These are phyloP conservation scores for Xylariaceae sp. DNA, from an alignment of 2,329 filamentous ascomycete genomes.

Conservation along the genomic window DNA sequence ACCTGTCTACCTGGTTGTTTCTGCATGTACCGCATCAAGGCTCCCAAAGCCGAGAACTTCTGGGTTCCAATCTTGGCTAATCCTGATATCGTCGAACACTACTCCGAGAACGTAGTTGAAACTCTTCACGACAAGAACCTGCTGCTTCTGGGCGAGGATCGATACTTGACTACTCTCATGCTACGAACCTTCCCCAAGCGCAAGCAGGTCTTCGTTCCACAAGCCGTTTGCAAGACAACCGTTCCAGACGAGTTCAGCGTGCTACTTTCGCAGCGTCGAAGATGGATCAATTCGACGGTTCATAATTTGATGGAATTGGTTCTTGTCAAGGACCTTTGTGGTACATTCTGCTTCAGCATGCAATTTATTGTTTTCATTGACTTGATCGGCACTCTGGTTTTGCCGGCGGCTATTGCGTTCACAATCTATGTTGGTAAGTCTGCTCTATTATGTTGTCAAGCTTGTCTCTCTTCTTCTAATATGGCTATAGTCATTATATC, in stretches of 20 bases:
- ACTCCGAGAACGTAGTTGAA: slow-evolving; percentile 98
- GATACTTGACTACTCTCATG: slow-evolving; percentile 96
- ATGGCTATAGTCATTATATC: slow-evolving; percentile 76
- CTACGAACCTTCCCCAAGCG: slow-evolving; percentile 98
- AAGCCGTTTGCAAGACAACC: slow-evolving; percentile 98
- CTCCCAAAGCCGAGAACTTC: slow-evolving; percentile 98
- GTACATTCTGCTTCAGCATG: slow-evolving; percentile 99
- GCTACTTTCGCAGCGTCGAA: slow-evolving; percentile 88
- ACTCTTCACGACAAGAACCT: slow-evolving; percentile 98
- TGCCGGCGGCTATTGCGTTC: slow-evolving; percentile 95
- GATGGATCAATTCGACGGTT: slow-evolving; percentile 99
- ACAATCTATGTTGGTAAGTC: slow-evolving; percentile 92
- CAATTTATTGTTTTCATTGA: slow-evolving; percentile 98
- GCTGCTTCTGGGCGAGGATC: slow-evolving; percentile 92
- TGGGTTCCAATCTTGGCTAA: slow-evolving; percentile 99
- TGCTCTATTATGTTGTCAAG: neutral
- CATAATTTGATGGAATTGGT: slow-evolving; percentile 99
- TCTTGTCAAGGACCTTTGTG: slow-evolving; percentile 92
- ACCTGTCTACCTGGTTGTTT: slow-evolving; percentile 98
- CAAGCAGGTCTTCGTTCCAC: slow-evolving; percentile 97
- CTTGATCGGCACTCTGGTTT: slow-evolving; percentile 89
- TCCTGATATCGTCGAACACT: slow-evolving; percentile 98
- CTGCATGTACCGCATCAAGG: slow-evolving; percentile 99
- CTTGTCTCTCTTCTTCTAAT: slow-evolving; percentile 30
- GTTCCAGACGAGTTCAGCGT: slow-evolving; percentile 94